Conservation (phyloP, 2,329 filamentous ascomycete species). For the Alternaria novae-zelandiae region DNA sequence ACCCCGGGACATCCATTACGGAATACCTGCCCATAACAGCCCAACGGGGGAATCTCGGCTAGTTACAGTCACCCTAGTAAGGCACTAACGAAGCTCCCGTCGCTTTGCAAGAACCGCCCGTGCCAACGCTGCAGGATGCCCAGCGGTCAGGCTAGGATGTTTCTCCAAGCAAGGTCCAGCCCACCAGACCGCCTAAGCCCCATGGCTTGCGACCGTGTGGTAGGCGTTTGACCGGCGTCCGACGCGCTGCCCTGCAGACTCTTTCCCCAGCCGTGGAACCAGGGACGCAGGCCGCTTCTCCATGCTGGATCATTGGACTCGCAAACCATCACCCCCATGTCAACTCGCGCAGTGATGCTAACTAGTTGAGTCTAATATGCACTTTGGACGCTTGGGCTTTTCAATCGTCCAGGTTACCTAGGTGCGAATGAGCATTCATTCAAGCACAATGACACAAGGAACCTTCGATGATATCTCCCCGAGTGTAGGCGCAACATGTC, state of each 20-base stretch:
- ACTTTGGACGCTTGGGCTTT: constrained; percentile 43
- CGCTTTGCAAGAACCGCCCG: constrained; percentile 28
- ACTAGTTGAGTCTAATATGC: constrained; percentile 43
- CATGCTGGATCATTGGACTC: constrained; percentile 31
- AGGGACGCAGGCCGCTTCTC: constrained; percentile 31
- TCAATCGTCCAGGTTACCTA: constrained; percentile 42
- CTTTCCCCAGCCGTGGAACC: constrained; percentile 32
- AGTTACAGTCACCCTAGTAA: constrained; percentile 21
- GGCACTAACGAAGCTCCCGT: constrained; percentile 30
- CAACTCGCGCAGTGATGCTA: constrained; percentile 31
- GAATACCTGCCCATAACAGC: constrained; percentile 33
- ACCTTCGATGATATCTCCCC: constrained; percentile 28
- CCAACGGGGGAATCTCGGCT: constrained; percentile 36
- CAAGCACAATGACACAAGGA: constrained; percentile 42
- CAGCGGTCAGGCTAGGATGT: constrained; percentile 28
- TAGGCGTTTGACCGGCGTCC: constrained; percentile 35
- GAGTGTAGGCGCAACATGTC: constrained; percentile 35
- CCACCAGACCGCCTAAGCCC: constrained; percentile 34
- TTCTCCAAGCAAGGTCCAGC: constrained; percentile 31
- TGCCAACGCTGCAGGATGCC: constrained; percentile 34
- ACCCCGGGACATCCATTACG: constrained; percentile 13
- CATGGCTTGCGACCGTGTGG: constrained; percentile 33
- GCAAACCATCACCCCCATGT: constrained; percentile 23
- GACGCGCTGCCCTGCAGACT: constrained; percentile 35
- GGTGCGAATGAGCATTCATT: constrained; percentile 34